These are phyloP conservation scores for Populus simonii DNA, from an alignment of 345 rosid genomes.

Conservation along the genomic window DNA sequence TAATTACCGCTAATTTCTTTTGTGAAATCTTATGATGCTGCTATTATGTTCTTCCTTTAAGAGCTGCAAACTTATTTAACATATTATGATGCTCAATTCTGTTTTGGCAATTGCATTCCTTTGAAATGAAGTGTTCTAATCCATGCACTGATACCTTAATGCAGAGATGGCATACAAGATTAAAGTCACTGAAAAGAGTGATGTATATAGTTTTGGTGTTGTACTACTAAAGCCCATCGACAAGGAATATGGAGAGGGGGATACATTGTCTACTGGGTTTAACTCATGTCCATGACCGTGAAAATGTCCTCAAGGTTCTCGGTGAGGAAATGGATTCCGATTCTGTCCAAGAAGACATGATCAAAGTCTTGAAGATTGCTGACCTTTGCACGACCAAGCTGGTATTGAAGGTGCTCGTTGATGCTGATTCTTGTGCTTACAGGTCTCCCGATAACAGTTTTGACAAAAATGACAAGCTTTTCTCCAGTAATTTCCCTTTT, in stretches of 20 bases:
- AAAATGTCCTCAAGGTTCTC: slow-evolving; percentile 49
- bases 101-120: not conserved
- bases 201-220: slow-evolving; percentile 83
- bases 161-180: slow-evolving; percentile 78
- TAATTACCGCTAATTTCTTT: not conserved
- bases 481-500: slow-evolving; percentile 5
- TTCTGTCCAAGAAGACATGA: slow-evolving; percentile 49
- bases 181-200: slow-evolving; percentile 71
- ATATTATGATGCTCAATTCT: not conserved
- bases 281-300: slow-evolving; percentile 47
- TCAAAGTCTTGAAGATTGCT: slow-evolving; percentile 65
- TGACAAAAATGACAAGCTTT: slow-evolving; percentile 18
- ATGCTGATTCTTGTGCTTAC: slow-evolving; percentile 52
- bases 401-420: slow-evolving; percentile 69
- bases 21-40: not conserved
- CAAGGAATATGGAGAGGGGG: slow-evolving; percentile 71
- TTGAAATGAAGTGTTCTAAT: not conserved
- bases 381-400: slow-evolving; percentile 79
- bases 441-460: slow-evolving; percentile 26
- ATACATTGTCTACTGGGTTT: slow-evolving; percentile 72
- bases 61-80: not conserved
- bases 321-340: slow-evolving; percentile 42
- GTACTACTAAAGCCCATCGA: slow-evolving; percentile 71
- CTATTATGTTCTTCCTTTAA: not conserved
- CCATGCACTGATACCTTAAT: not conserved